Evolutionary conservation across 2,329 filamentous ascomycete species (phyloP).

Genomic region (Stagonosporopsis vannaccii): DNA sequence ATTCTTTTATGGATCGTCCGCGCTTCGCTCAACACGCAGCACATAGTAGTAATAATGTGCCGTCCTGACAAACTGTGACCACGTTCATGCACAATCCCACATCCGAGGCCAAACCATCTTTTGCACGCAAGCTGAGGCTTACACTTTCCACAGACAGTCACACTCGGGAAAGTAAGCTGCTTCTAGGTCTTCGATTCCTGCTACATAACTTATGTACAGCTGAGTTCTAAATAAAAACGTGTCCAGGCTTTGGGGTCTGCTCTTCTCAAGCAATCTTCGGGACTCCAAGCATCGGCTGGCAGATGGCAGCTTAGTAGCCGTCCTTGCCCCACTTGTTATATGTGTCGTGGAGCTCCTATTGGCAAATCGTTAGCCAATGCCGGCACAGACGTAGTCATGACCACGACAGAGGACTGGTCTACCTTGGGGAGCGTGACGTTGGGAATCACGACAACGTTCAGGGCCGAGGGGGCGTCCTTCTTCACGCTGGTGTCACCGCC

Average conservation of each 20-base stretch:
- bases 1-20: not conserved
- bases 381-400: slow-evolving; percentile 2
- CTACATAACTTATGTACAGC: slow-evolving; percentile 30
- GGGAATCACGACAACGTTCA: slow-evolving; percentile 94
- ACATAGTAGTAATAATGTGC: not conserved
- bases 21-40: not conserved
- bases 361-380: slow-evolving; percentile 17
- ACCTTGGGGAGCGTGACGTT: slow-evolving; percentile 88
- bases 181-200: slow-evolving; percentile 18
- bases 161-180: not conserved
- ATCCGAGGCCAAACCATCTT: not conserved
- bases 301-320: slow-evolving; percentile 65
- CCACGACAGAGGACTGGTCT: slow-evolving; percentile 1
- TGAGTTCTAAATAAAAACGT: slow-evolving; percentile 20
- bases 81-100: not conserved
- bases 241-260: slow-evolving; percentile 16
- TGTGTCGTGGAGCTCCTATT: slow-evolving; percentile 86
- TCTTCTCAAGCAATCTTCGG: slow-evolving; percentile 21
- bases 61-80: no score
- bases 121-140: not conserved
- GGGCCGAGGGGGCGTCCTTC: slow-evolving; percentile 90
- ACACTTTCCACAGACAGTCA: not conserved
- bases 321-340: slow-evolving; percentile 99
- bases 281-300: slow-evolving; percentile 1
- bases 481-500: slow-evolving; percentile 81